Conservation (phyloP, 495 filamentous ascomycete species). For the Evansstolkia leycettana region DNA sequence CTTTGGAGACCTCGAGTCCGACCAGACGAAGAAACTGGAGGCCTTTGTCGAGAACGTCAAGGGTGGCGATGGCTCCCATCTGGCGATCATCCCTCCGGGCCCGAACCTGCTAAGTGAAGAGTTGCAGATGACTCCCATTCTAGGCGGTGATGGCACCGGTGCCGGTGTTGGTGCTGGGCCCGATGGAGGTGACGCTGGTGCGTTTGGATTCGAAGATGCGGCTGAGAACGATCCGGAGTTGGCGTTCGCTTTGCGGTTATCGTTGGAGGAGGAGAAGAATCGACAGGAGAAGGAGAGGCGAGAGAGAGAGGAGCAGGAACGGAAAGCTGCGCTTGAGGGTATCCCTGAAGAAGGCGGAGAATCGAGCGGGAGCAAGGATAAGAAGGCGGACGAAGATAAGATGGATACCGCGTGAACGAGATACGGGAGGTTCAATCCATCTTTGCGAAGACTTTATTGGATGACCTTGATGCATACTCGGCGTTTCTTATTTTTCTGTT, state of each 20-base stretch:
- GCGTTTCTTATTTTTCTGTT: conserved; percentile 15
- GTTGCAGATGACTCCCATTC: conserved; percentile 81
- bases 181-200: conserved; percentile 58
- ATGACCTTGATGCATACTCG: conserved; percentile 33
- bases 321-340: conserved; percentile 54
- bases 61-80: conserved; percentile 74
- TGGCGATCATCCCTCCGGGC: conserved; percentile 84
- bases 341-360: conserved; percentile 81
- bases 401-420: conserved; percentile 45
- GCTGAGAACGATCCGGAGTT: conserved; percentile 79
- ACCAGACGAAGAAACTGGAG: conserved; percentile 82
- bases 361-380: conserved; percentile 50
- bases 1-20: conserved; percentile 85
- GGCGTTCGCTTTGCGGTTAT: conserved; percentile 92
- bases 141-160: conserved; percentile 61
- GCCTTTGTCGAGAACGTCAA: conserved; percentile 89
- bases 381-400: conserved; percentile 62
- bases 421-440: conserved; percentile 1
- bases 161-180: conserved; percentile 35
- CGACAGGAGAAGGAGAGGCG: conserved; percentile 74
- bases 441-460: conserved; percentile 4
- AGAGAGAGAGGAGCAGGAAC: conserved; percentile 62
- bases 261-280: conserved; percentile 94
- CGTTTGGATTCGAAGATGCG: conserved; percentile 41
- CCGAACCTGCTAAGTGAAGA: conserved; percentile 84